These are phyloP conservation scores for Saccharomyces hybrid DNA, from an alignment of 1,139 yeast genomes.

Conservation along the genomic window DNA sequence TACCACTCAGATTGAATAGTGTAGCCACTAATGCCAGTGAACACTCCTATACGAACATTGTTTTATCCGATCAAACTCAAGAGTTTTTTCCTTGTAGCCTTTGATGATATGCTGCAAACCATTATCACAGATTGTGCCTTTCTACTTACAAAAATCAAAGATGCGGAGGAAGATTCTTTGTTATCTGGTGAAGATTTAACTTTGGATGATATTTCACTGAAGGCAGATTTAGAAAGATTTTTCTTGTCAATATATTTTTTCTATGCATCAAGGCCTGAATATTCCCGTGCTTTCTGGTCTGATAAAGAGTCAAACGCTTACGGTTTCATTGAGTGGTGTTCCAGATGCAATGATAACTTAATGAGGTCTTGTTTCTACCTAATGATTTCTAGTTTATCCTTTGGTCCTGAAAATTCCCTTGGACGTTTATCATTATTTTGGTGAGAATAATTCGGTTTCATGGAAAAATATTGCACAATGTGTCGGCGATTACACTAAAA, in stretches of 20 bases:
- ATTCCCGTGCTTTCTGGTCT: conserved; percentile 62
- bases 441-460: conserved; percentile 40
- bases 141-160: conserved; percentile 68
- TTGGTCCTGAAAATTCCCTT: conserved; percentile 48
- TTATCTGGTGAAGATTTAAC: conserved; percentile 44
- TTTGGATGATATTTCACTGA: conserved; percentile 51
- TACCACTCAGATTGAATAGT: background rate
- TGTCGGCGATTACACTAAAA: conserved; percentile 47
- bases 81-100: conserved; percentile 27
- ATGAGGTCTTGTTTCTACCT: conserved; percentile 79
- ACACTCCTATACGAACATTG: conserved; percentile 6
- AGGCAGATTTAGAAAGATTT: conserved; percentile 82
- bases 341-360: conserved; percentile 72
- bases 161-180: conserved; percentile 77
- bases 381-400: conserved; percentile 66
- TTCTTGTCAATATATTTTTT: conserved; percentile 70
- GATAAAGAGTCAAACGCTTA: conserved; percentile 55
- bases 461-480: conserved; percentile 55
- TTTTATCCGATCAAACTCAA: conserved; percentile 23
- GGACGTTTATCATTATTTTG: conserved; percentile 38
- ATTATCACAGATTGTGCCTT: conserved; percentile 72
- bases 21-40: background rate
- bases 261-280: conserved; percentile 53
- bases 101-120: conserved; percentile 49
- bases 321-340: conserved; percentile 85